Evolutionary conservation across 257 asterid genomes (phyloP).

Genomic region (Solanum dulcamara): DNA sequence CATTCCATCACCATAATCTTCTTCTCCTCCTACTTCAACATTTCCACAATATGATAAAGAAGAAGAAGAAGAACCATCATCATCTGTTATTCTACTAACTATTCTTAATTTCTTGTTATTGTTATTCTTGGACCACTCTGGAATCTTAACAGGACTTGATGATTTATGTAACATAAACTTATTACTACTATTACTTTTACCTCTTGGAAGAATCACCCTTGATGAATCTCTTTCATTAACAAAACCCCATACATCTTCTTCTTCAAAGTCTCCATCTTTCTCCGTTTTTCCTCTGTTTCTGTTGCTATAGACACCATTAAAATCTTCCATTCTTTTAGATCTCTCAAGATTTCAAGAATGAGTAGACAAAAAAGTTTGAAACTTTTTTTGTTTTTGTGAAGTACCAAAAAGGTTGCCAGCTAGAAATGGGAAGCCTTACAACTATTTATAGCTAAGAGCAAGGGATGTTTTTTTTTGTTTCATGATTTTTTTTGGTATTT

Average conservation of each 20-base stretch:
- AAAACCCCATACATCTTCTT: constrained; percentile 35
- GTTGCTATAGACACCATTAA: background rate
- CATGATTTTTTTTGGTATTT: background rate
- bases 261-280: constrained; percentile 28
- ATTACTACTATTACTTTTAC: background rate
- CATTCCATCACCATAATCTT: constrained; percentile 17
- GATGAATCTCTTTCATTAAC: constrained; percentile 10
- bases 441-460: background rate
- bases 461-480: background rate
- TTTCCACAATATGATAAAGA: background rate
- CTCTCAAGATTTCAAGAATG: background rate
- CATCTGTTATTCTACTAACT: background rate
- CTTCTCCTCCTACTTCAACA: background rate
- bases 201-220: background rate
- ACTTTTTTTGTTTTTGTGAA: background rate
- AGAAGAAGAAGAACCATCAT: background rate
- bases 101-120: constrained; percentile 8
- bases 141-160: constrained; percentile 12
- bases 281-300: background rate
- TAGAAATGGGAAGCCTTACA: background rate
- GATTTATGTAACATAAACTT: background rate
- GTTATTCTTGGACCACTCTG: constrained; percentile 22
- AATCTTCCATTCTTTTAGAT: constrained; percentile 11
- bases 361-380: background rate
- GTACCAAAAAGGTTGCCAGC: background rate